A percentile compares a stretch with the other conserved stretches of the same genome.
phyloP scores from a whole-genome alignment of 345 rosid species.

The Eutrema japonicum region DNA sequence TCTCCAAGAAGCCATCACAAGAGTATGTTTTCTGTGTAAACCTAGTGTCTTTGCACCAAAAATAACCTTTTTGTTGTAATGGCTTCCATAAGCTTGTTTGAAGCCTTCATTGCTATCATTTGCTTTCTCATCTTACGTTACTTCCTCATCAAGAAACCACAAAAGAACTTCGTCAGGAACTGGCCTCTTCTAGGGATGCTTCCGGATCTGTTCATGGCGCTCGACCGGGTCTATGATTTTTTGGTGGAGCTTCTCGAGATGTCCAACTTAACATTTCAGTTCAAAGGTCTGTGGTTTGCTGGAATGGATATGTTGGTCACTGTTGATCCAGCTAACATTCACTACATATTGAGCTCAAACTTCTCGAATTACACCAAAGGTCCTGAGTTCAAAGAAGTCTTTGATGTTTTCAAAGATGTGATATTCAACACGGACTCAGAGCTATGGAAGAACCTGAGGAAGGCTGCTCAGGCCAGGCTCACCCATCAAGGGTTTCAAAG shows the following conservation, averaged over 20 bases:
- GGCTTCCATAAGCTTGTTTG: background rate
- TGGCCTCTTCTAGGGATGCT: slow-evolving; percentile 18
- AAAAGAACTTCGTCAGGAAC: background rate
- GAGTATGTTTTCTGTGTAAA: too few relatives aligned
- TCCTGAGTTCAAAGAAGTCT: slow-evolving; percentile 19
- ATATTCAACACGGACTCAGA: slow-evolving; percentile 41
- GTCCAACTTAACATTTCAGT: slow-evolving; percentile 18
- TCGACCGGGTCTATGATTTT: slow-evolving; percentile 25
- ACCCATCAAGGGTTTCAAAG: slow-evolving; percentile 24
- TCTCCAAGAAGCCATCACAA: too few relatives aligned
- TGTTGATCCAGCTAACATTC: slow-evolving; percentile 40
- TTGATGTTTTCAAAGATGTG: slow-evolving; percentile 31
- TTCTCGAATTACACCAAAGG: slow-evolving; percentile 41
- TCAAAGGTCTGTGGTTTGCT: slow-evolving; percentile 32
- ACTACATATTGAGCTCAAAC: slow-evolving; percentile 35
- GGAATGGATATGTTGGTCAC: slow-evolving; percentile 32
- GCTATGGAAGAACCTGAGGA: slow-evolving; percentile 35
- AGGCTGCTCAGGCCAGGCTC: background rate
- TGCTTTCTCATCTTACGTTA: slow-evolving; percentile 6
- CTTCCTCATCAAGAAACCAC: slow-evolving; percentile 2
- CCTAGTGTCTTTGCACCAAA: too few relatives aligned
- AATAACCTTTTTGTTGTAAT: background rate
- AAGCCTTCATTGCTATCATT: slow-evolving; percentile 2
- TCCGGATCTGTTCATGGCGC: background rate
- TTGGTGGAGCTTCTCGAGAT: slow-evolving; percentile 7